Conservation (phyloP, 2,329 filamentous ascomycete species). For the Trichoderma simmonsii region DNA sequence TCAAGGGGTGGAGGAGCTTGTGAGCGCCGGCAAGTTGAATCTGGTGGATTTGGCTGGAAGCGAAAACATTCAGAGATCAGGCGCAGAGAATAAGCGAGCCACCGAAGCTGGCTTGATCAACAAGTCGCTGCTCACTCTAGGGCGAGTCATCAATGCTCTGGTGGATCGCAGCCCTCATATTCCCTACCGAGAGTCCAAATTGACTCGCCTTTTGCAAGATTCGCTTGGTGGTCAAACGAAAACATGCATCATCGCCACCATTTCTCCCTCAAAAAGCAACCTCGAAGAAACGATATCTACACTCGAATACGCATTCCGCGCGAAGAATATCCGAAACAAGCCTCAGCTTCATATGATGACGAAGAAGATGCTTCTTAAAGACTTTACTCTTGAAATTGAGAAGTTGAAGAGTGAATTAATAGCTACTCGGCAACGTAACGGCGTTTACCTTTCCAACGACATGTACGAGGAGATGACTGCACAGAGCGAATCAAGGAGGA, state of each 20-base stretch:
- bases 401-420: constrained; percentile 92
- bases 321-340: constrained; percentile 98
- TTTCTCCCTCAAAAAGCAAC: constrained; percentile 92
- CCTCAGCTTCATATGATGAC: constrained; percentile 92
- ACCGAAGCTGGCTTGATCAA: constrained; percentile 96
- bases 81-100: constrained; percentile 96
- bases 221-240: constrained; percentile 94
- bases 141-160: constrained; percentile 94
- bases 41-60: constrained; percentile 95
- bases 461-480: constrained; percentile 87
- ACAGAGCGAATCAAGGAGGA: constrained; percentile 86
- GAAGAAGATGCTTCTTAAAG: constrained; percentile 86
- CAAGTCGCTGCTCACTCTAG: constrained; percentile 91
- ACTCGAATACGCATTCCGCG: constrained; percentile 93
- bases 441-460: constrained; percentile 88
- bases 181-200: constrained; percentile 88
- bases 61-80: constrained; percentile 95
- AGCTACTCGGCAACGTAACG: constrained; percentile 87
- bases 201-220: constrained; percentile 92
- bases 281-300: constrained; percentile 98
- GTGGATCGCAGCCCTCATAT: constrained; percentile 90
- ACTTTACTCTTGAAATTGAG: constrained; percentile 91
- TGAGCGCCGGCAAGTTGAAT: constrained; percentile 91
- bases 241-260: constrained; percentile 96
- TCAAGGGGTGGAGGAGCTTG: constrained; percentile 81